Evolutionary conservation across 108 stramenopile genomes (phyloP).

Genomic region (Seminavis robusta): DNA sequence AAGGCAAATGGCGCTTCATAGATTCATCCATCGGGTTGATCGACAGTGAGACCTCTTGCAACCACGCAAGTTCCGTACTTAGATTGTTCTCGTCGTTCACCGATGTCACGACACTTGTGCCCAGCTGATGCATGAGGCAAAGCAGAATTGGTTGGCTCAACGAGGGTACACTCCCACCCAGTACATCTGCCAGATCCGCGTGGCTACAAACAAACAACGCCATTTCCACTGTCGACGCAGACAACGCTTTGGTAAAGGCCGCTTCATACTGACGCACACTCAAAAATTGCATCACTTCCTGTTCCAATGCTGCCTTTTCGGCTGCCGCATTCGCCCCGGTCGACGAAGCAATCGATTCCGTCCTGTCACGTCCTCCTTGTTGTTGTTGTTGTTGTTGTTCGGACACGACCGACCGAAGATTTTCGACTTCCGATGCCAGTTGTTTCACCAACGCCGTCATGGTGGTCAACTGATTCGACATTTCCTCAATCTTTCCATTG

Average conservation of each 20-base stretch:
- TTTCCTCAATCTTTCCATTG: constrained; percentile 22
- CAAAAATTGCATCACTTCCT: constrained; percentile 53
- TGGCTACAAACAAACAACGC: constrained; percentile 64
- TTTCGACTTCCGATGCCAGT: constrained; percentile 51
- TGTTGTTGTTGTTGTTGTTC: constrained; percentile 2
- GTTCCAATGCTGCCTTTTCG: constrained; percentile 4
- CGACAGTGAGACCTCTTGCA: constrained; percentile 83
- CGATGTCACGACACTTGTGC: constrained; percentile 44
- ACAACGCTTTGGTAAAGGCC: constrained; percentile 80
- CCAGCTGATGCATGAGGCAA: constrained; percentile 87
- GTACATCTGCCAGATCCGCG: constrained; percentile 44
- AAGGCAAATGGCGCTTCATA: constrained; percentile 62
- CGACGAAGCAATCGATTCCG: neutral
- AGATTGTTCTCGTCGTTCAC: constrained; percentile 41
- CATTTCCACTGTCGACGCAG: constrained; percentile 61
- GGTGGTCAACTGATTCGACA: constrained; percentile 46
- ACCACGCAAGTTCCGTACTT: constrained; percentile 66
- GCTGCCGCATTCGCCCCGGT: neutral
- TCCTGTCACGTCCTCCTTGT: no score
- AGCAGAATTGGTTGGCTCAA: constrained; percentile 82
- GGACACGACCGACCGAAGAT: constrained; percentile 16
- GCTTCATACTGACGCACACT: constrained; percentile 51
- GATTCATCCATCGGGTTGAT: constrained; percentile 70
- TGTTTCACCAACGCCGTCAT: constrained; percentile 55
- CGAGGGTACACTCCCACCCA: constrained; percentile 35